Evolutionary conservation across 2,329 filamentous ascomycete species (phyloP), one percentile per base, ranked within the genome.

Genomic region (Aureobasidium melanogenum): DNA sequence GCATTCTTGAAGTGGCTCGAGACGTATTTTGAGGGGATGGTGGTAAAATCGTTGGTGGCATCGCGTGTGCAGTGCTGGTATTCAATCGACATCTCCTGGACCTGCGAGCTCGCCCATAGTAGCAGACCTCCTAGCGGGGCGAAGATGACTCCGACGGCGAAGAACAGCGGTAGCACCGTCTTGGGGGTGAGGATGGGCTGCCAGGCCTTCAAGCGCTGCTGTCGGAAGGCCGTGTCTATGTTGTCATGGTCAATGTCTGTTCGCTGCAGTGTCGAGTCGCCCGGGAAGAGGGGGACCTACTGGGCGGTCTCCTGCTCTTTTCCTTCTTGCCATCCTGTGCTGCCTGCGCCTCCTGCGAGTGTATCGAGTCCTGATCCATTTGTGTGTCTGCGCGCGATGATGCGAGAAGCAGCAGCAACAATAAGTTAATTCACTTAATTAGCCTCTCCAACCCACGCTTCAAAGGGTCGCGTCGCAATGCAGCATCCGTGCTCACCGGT

Each of bases 161-260:
- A 96, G 80, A 97, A 96, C 63, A 97, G 83, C 64, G 91, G 91
- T 36, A 95, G 80, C 38, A 95, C 91, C 48, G 91, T 96, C 78
- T 96, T 96, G 2, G 93, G 93, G 3, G 93, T 97, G 56, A 97
- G 81, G 71, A 97, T 97, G 39, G 93, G 93, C 77, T 99, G 94
- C 94, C 94, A 99, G 79, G 94, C 94, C 78, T 97, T 97, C 75
- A 99, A 78, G 72, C 94, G 87, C 77, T 99, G 94, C 74, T 99
- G 94, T 69, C 94, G 85, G 74, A 97, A 99, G 12, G 94, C 94
- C 63, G 93, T 97, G 78, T 97, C 91, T 96, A 71, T 67, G 60
- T 59, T 58, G 60, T 58, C 54, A 65, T 68, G 66, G 66, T 65
- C 63, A 63, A 38, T 60, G 32, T 34, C 32, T 32, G 62, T 47